These are phyloP conservation scores for Alternaria rosae DNA, from an alignment of 2,329 filamentous ascomycete genomes.

Conservation along the genomic window DNA sequence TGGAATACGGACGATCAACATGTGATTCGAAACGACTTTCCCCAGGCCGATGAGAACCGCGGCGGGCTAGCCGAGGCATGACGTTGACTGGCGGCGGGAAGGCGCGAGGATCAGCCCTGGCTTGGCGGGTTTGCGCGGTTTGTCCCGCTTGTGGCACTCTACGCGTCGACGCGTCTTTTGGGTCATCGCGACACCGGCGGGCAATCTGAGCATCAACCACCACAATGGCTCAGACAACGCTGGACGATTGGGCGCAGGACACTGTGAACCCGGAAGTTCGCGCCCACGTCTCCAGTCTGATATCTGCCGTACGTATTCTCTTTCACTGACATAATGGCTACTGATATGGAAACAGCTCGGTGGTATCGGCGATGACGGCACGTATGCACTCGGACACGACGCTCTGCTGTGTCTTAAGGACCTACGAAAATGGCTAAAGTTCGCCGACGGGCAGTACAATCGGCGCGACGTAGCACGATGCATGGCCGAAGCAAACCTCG, in stretches of 20 bases:
- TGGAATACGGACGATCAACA: slow-evolving; percentile 14
- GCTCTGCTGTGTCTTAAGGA: slow-evolving; percentile 91
- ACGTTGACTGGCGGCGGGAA: slow-evolving; percentile 16
- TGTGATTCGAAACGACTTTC: slow-evolving; percentile 22
- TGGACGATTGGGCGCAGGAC: slow-evolving; percentile 55
- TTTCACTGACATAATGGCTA: neutral
- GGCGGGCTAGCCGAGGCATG: slow-evolving; percentile 30
- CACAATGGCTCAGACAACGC: slow-evolving; percentile 48
- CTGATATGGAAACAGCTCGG: slow-evolving; percentile 70
- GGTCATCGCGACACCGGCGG: slow-evolving; percentile 16
- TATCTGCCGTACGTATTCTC: slow-evolving; percentile 76
- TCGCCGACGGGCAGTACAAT: slow-evolving; percentile 92
- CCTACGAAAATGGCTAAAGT: slow-evolving; percentile 91
- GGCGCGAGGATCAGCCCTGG: slow-evolving; percentile 5
- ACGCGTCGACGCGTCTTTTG: slow-evolving; percentile 45
- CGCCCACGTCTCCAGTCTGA: slow-evolving; percentile 90
- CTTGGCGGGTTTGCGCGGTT: slow-evolving; percentile 38
- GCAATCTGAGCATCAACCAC: slow-evolving; percentile 33
- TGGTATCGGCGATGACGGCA: slow-evolving; percentile 80
- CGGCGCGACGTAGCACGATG: slow-evolving; percentile 94
- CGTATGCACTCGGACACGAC: slow-evolving; percentile 91
- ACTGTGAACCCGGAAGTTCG: slow-evolving; percentile 88
- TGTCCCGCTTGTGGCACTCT: slow-evolving; percentile 31
- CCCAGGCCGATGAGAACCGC: slow-evolving; percentile 37
- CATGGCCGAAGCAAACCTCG: slow-evolving; percentile 88